Conservation (phyloP, 441 rosid species). For the Geranium incanum region DNA sequence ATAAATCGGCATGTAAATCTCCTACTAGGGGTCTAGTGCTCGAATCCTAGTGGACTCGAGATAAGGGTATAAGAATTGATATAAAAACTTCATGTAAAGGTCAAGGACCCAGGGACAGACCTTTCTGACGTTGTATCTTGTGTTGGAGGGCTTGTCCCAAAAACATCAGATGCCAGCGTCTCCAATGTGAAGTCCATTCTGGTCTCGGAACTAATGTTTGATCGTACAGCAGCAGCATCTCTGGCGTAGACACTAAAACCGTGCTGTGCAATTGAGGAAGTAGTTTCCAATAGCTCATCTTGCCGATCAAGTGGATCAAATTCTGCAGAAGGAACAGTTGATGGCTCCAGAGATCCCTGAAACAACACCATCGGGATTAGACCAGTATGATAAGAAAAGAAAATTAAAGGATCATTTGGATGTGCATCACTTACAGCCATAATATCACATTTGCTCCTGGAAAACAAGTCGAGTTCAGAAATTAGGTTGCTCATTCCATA, state of each 20-base stretch:
- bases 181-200: constrained; percentile 30
- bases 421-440: constrained; percentile 31
- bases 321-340: constrained; percentile 32
- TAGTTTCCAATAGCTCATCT: constrained; percentile 51
- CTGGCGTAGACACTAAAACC: constrained; percentile 52
- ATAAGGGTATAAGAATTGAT: too few species aligned
- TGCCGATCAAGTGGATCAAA: constrained; percentile 36
- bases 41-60: too few species aligned
- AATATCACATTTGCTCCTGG: constrained; percentile 33
- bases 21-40: too few species aligned
- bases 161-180: constrained; percentile 27
- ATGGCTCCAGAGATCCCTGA: constrained; percentile 49
- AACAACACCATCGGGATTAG: constrained; percentile 21
- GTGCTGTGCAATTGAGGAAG: constrained; percentile 43
- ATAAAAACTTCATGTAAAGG: constrained; percentile 6
- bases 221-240: constrained; percentile 35
- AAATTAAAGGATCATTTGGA: constrained; percentile 12
- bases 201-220: constrained; percentile 22
- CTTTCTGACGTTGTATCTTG: constrained; percentile 26
- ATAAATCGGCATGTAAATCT: background rate
- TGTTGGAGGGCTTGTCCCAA: constrained; percentile 28
- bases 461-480: constrained; percentile 58
- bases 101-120: constrained; percentile 26
- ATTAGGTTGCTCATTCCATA: constrained; percentile 51
- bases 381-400: constrained; percentile 9